Evolutionary conservation across 805 yeast genomes (phyloP).

Genomic region (Nakazawaea holstii): DNA sequence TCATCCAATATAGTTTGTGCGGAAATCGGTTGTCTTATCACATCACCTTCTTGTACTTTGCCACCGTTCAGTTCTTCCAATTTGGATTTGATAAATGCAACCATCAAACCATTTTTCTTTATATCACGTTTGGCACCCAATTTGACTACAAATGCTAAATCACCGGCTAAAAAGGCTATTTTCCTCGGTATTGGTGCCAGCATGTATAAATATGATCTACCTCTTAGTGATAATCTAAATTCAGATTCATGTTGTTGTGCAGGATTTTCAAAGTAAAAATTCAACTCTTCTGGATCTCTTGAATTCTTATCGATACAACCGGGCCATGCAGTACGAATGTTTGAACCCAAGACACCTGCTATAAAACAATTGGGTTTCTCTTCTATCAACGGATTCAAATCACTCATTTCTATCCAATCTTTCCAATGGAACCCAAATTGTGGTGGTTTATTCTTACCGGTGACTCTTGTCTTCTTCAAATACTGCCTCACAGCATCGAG

Average conservation of each 20-base stretch:
- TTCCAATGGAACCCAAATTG: conserved; percentile 45
- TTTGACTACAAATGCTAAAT: conserved; percentile 32
- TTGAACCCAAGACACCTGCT: conserved; percentile 38
- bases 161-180: conserved; percentile 35
- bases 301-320: conserved; percentile 28
- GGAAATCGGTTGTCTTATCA: conserved; percentile 26
- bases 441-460: conserved; percentile 26
- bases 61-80: conserved; percentile 11
- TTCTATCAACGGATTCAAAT: conserved; percentile 29
- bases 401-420: conserved; percentile 48
- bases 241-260: conserved; percentile 29
- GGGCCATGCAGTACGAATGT: conserved; percentile 34
- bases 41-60: conserved; percentile 13
- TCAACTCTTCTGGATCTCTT: conserved; percentile 16
- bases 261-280: conserved; percentile 20
- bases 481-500: conserved; percentile 27
- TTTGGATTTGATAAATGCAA: conserved; percentile 28
- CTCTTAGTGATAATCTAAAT: conserved; percentile 31
- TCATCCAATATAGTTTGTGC: conserved; percentile 20
- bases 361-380: conserved; percentile 39
- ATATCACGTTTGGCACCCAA: conserved; percentile 25
- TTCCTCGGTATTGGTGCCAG: conserved; percentile 40
- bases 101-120: conserved; percentile 25
- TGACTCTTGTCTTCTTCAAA: conserved; percentile 17
- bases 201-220: conserved; percentile 36